Conservation (phyloP, 257 asterid species). For the Nicotiana undulata region DNA sequence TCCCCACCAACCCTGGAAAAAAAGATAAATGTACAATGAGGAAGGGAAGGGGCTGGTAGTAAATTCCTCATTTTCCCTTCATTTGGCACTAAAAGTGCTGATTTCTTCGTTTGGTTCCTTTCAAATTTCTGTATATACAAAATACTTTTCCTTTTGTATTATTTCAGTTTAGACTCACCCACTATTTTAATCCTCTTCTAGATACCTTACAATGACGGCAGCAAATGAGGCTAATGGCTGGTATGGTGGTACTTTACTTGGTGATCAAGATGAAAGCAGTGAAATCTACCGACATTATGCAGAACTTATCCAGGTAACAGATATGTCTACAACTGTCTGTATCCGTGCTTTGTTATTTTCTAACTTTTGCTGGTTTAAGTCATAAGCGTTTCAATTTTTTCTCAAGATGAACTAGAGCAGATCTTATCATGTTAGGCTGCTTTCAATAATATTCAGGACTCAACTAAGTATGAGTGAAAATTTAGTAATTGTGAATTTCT, state of each 20-base stretch:
- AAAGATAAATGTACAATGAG: not conserved
- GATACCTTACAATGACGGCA: conserved; percentile 82
- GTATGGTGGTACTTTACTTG: conserved; percentile 92
- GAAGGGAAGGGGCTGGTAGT: not conserved
- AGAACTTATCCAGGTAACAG: conserved; percentile 74
- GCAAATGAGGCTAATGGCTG: conserved; percentile 84
- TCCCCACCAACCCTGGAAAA: not conserved
- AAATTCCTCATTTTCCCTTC: not conserved
- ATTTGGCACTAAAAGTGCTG: not conserved
- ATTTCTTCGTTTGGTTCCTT: not conserved
- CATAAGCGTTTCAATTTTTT: not conserved
- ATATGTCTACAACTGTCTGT: not conserved
- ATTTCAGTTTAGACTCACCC: not conserved
- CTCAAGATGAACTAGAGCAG: not conserved
- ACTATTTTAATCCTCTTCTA: conserved; percentile 13
- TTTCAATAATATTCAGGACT: not conserved
- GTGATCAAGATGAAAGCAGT: conserved; percentile 83
- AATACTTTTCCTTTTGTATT: not conserved
- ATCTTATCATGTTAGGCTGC: not conserved
- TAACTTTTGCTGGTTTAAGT: not conserved
- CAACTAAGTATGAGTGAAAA: not conserved
- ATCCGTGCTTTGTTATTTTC: not conserved
- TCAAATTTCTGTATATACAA: not conserved
- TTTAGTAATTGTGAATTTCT: not conserved
- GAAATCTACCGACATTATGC: conserved; percentile 86